Conservation (phyloP, 495 filamentous ascomycete genomes). For the Filosporella fistucella region DNA sequence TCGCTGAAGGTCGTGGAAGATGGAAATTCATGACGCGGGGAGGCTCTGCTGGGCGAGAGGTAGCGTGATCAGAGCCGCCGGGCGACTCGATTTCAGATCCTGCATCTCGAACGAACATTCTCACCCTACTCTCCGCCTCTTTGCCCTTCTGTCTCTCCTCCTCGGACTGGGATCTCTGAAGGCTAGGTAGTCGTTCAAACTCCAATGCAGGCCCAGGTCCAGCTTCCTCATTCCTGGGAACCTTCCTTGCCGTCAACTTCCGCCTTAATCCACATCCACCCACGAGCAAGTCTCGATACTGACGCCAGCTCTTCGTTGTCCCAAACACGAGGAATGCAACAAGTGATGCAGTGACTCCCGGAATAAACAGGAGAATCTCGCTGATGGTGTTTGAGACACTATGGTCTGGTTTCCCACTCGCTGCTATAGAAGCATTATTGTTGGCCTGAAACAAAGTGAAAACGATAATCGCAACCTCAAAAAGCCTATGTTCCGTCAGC, state of each 20-base stretch:
- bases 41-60: neutral
- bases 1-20: neutral
- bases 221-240: neutral
- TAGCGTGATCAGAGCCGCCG: neutral
- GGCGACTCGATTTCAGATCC: neutral
- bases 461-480: conserved; percentile 37
- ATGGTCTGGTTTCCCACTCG: conserved; percentile 31
- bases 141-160: conserved; percentile 7
- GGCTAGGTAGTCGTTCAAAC: conserved; percentile 17
- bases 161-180: neutral
- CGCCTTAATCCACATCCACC: conserved; percentile 13
- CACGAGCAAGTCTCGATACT: conserved; percentile 14
- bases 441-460: conserved; percentile 33
- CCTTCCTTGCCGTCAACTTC: conserved; percentile 1
- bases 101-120: conserved; percentile 7
- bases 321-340: conserved; percentile 25
- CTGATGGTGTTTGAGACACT: conserved; percentile 27
- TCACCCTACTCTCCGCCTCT: conserved; percentile 9
- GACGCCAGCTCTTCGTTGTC: conserved; percentile 19
- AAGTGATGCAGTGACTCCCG: conserved; percentile 35
- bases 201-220: conserved; percentile 5
- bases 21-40: conserved; percentile 2
- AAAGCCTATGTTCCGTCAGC: conserved; percentile 19
- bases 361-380: conserved; percentile 39
- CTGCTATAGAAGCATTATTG: conserved; percentile 28